Conservation (phyloP, 2,329 filamentous ascomycete genomes). For the Spiromastix sp. region DNA sequence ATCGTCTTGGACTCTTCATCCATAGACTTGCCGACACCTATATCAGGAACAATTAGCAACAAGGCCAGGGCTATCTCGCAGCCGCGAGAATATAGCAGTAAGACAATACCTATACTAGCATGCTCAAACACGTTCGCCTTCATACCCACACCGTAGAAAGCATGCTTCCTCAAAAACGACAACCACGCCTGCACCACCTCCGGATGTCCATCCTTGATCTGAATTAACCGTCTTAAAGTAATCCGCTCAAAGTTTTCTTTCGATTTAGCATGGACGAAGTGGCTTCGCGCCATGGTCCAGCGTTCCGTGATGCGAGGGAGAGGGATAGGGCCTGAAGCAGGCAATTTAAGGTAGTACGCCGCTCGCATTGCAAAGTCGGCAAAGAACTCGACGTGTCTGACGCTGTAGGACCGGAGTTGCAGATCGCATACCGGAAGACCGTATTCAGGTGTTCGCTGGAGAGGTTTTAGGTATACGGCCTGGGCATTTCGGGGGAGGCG, state of each 20-base stretch:
- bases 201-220: conserved; percentile 84
- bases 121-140: conserved; percentile 97
- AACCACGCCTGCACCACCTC: conserved; percentile 88
- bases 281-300: conserved; percentile 83
- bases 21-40: conserved; percentile 33
- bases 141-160: conserved; percentile 95
- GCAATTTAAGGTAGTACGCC: conserved; percentile 84
- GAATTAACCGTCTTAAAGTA: conserved; percentile 74
- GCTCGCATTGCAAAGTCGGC: conserved; percentile 88
- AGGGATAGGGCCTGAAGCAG: conserved; percentile 75
- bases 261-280: conserved; percentile 93
- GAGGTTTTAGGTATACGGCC: conserved; percentile 73
- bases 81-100: neutral
- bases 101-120: conserved; percentile 53
- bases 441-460: conserved; percentile 63
- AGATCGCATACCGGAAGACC: conserved; percentile 82
- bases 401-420: conserved; percentile 81
- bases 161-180: conserved; percentile 82
- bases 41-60: conserved; percentile 9
- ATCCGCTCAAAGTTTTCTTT: conserved; percentile 97
- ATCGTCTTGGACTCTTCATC: conserved; percentile 27
- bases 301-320: conserved; percentile 78
- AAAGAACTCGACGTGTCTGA: conserved; percentile 88
- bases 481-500: conserved; percentile 71
- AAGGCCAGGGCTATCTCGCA: conserved; percentile 4